phyloP scores from a whole-genome alignment of 2,329 filamentous ascomycete genomes.

The Hypoxylon sp. region DNA sequence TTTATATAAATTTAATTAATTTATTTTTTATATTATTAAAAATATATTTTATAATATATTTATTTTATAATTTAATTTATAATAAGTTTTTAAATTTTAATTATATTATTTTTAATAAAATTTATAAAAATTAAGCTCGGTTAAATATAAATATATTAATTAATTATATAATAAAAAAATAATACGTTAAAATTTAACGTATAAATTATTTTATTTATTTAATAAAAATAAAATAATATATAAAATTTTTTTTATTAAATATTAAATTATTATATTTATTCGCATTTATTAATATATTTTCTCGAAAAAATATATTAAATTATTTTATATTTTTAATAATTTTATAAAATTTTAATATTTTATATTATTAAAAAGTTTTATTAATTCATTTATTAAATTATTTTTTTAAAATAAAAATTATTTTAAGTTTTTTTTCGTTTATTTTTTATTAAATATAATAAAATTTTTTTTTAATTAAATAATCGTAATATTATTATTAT shows the following conservation, averaged over 20 bases:
- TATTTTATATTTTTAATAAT: background rate
- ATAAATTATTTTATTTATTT: too few relatives aligned
- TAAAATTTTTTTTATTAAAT: background rate
- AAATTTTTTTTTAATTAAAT: background rate
- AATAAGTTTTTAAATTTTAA: too few relatives aligned
- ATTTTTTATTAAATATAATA: background rate
- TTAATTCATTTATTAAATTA: background rate
- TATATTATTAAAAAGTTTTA: background rate
- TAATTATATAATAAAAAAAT: background rate
- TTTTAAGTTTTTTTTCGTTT: background rate
- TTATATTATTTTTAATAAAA: too few relatives aligned
- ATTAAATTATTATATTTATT: background rate
- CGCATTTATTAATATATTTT: background rate
- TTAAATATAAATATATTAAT: background rate
- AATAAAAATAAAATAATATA: too few relatives aligned
- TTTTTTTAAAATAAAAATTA: background rate
- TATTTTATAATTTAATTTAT: too few relatives aligned
- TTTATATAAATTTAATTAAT: too few relatives aligned
- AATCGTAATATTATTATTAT: background rate
- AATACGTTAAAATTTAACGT: too few relatives aligned
- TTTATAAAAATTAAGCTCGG: too few relatives aligned
- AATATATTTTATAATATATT: too few relatives aligned
- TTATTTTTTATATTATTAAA: too few relatives aligned
- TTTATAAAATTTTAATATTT: background rate
- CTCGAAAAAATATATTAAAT: too few relatives aligned